These are phyloP conservation scores for Penicillium longicatenatum DNA, from an alignment of 495 filamentous ascomycete genomes.

Conservation along the genomic window DNA sequence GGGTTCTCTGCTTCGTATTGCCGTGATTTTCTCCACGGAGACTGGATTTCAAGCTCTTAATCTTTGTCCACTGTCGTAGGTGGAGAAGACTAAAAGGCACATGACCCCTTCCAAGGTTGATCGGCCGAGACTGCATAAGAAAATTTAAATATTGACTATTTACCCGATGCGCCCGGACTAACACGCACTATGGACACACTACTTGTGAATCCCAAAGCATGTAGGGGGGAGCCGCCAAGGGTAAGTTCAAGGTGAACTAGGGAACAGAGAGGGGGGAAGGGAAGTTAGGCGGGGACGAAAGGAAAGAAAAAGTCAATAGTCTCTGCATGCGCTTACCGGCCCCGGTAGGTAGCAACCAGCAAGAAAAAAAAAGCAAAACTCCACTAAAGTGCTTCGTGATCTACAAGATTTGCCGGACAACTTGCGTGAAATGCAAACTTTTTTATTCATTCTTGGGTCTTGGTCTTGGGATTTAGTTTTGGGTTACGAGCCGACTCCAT, in stretches of 20 bases:
- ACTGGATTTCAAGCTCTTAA: background rate
- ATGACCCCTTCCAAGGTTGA: slow-evolving; percentile 5
- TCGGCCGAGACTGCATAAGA: slow-evolving; percentile 3
- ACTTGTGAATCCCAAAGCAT: slow-evolving; percentile 1
- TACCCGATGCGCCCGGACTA: slow-evolving; percentile 6
- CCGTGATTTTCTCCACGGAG: background rate
- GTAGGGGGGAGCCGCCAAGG: background rate
- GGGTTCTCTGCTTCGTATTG: background rate
- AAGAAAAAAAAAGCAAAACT: slow-evolving; percentile 1
- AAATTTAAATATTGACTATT: background rate
- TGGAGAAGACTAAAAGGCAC: background rate
- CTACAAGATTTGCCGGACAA: slow-evolving; percentile 2
- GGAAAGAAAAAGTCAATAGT: background rate
- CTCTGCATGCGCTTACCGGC: too few relatives aligned
- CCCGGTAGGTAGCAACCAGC: background rate
- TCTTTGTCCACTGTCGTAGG: background rate
- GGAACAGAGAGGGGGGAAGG: background rate
- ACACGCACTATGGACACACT: slow-evolving; percentile 5
- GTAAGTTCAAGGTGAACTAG: background rate
- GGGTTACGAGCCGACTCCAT: background rate
- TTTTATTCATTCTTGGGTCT: background rate
- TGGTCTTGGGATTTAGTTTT: background rate
- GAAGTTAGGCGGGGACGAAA: background rate
- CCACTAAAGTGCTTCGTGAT: slow-evolving; percentile 1
- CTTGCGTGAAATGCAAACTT: background rate